A percentile compares a stretch with the other conserved stretches of the same genome.
phyloP scores from a whole-genome alignment of 805 yeast species.

The Zygosaccharomyces rouxii region DNA sequence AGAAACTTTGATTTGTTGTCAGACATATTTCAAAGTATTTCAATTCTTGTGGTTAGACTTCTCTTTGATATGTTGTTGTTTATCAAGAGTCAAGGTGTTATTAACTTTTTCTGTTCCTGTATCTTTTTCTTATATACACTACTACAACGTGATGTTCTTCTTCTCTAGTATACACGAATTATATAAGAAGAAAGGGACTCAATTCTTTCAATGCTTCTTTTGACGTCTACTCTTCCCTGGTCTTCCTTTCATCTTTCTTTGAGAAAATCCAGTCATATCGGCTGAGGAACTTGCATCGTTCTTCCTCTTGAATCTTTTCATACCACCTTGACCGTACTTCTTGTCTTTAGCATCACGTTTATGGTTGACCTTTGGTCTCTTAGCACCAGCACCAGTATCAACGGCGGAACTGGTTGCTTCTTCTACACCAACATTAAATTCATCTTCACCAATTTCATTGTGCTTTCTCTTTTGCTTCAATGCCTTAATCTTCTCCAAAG shows the following conservation, averaged over 20 bases:
- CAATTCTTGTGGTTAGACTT: neutral
- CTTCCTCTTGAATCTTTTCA: conserved; percentile 65
- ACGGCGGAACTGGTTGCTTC: conserved; percentile 55
- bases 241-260: conserved; percentile 49
- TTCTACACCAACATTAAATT: conserved; percentile 86
- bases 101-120: too few relatives aligned
- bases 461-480: conserved; percentile 82
- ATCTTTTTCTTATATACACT: too few relatives aligned
- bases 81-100: too few relatives aligned
- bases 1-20: conserved; percentile 50
- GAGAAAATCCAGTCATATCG: conserved; percentile 57
- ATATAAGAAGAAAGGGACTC: neutral
- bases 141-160: conserved; percentile 5
- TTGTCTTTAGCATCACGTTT: conserved; percentile 68
- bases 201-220: conserved; percentile 22
- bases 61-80: neutral
- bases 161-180: conserved; percentile 3
- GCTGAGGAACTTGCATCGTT: conserved; percentile 70
- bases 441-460: conserved; percentile 51
- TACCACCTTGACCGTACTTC: conserved; percentile 75
- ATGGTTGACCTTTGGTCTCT: conserved; percentile 54
- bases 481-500: conserved; percentile 85
- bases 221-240: conserved; percentile 55
- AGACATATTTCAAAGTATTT: conserved; percentile 24
- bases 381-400: conserved; percentile 34